Evolutionary conservation across 805 yeast genomes (phyloP), one percentile per base, ranked within the genome.

Genomic region (Candida pini): DNA sequence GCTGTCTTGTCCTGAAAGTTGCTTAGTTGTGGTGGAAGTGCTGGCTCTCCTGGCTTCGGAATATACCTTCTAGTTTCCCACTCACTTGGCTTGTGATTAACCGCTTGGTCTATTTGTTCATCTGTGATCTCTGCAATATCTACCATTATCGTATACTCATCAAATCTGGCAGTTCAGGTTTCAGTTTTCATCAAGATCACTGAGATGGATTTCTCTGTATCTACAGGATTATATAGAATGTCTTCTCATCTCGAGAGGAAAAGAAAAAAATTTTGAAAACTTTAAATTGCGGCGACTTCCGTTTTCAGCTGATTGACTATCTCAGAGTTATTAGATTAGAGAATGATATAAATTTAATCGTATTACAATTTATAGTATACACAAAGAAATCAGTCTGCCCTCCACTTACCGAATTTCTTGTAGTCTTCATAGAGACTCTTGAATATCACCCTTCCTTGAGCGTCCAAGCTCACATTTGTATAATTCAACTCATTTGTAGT

Each of bases 351-450:
- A 4, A 22, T 7, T 7, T 22, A 22, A 12, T 20, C 23, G n/a
- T 13, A 22, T 7, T 5, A 12, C 5, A 12, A 22, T 4, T 12
- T 22, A 22, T 4, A 7, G 4, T 22, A 12, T 12, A 7, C 10
- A 10, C 14, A 3, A 22, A 10, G 14, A 8, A 23, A 7, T 32
- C 54, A 74, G 31, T 68, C 71, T 41, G 76, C 86, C 38, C 63
- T 74, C 96, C 96, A 89, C 56, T 82, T 84, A 31, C 95, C 96
- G 40, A 68, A 69, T 51, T 71, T 78, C 53, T 73, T 76, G 62
- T 86, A 90, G 42, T 81, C 85, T 6, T 74, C 73, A 48, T 83
- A 86, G 26, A 89, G 50, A 0, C 73, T 64, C 49, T 71, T 78
- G 65, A 78, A 81, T 47, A 79, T 76, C 2, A 77, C 67, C 46